Evolutionary conservation across 2,329 filamentous ascomycete genomes (phyloP).

Genomic region (Sclerotinia nivalis): DNA sequence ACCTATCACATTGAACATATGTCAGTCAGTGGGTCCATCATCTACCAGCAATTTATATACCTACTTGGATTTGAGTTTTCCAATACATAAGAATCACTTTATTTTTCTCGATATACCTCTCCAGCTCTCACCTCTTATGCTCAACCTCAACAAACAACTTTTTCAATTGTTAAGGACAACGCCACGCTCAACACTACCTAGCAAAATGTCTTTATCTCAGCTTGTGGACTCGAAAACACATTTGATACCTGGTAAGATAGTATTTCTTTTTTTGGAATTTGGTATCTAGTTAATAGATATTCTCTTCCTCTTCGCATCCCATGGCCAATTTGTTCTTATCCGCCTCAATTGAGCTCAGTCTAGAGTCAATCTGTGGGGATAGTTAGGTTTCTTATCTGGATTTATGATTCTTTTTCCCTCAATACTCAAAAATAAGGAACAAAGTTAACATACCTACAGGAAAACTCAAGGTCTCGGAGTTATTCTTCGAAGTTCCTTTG

Average conservation of each 20-base stretch:
- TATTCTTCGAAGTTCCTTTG: slow-evolving; percentile 83
- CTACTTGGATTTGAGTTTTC: neutral
- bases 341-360: neutral
- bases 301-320: neutral
- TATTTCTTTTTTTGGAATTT: neutral
- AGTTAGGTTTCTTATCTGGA: neutral
- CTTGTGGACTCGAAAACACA: slow-evolving; percentile 33
- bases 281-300: neutral
- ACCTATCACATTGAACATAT: no score
- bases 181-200: neutral
- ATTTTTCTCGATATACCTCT: neutral
- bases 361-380: neutral
- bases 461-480: slow-evolving; percentile 74
- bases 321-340: neutral
- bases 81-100: neutral
- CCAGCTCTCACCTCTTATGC: neutral
- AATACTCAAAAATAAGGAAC: neutral
- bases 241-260: slow-evolving; percentile 26
- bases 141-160: slow-evolving; percentile 7
- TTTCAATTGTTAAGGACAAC: slow-evolving; percentile 8
- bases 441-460: slow-evolving; percentile 49
- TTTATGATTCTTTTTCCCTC: neutral
- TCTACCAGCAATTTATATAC: neutral
- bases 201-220: slow-evolving; percentile 36
- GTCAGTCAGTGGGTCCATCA: neutral